A percentile compares a stretch with the other conserved stretches of the same genome.
phyloP scores from a whole-genome alignment of 108 stramenopile genomes.

The Nitzschia putrida region DNA sequence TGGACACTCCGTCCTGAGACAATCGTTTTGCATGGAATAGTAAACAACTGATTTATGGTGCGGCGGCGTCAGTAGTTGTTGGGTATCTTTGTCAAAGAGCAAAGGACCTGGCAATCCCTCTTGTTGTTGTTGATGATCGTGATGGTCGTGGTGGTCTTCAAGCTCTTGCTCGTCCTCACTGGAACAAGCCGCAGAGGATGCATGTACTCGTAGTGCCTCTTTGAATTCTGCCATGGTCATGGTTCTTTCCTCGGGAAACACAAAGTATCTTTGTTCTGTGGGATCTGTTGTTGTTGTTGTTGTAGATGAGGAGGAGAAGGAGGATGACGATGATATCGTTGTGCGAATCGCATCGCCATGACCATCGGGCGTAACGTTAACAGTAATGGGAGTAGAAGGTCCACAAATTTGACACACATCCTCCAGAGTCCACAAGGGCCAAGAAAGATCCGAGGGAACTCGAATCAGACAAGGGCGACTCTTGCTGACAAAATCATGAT shows the following conservation, averaged over 20 bases:
- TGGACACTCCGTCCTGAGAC: slow-evolving; percentile 63
- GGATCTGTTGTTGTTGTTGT: background rate
- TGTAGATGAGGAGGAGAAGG: too few species aligned
- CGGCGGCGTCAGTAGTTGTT: too few species aligned
- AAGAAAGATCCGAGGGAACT: background rate
- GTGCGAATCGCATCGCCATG: slow-evolving; percentile 82
- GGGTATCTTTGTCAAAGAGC: too few species aligned
- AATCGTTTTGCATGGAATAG: slow-evolving; percentile 88
- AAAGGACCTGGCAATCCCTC: too few species aligned
- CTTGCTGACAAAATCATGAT: slow-evolving; percentile 64
- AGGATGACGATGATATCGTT: slow-evolving; percentile 7
- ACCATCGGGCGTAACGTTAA: slow-evolving; percentile 92
- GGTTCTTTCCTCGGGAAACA: slow-evolving; percentile 73
- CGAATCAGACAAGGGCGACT: slow-evolving; percentile 77
- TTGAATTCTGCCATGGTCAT: slow-evolving; percentile 73
- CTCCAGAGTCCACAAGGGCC: slow-evolving; percentile 53
- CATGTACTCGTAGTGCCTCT: background rate
- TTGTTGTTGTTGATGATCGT: background rate
- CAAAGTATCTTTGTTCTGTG: slow-evolving; percentile 51
- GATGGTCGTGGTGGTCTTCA: slow-evolving; percentile 5
- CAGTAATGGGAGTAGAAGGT: slow-evolving; percentile 36
- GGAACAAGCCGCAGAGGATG: slow-evolving; percentile 33
- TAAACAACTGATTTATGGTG: slow-evolving; percentile 58
- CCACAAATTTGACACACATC: slow-evolving; percentile 52
- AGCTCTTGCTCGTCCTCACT: background rate